phyloP scores from a whole-genome alignment of 208 protist genomes.

The Herpetomonas muscarum region DNA sequence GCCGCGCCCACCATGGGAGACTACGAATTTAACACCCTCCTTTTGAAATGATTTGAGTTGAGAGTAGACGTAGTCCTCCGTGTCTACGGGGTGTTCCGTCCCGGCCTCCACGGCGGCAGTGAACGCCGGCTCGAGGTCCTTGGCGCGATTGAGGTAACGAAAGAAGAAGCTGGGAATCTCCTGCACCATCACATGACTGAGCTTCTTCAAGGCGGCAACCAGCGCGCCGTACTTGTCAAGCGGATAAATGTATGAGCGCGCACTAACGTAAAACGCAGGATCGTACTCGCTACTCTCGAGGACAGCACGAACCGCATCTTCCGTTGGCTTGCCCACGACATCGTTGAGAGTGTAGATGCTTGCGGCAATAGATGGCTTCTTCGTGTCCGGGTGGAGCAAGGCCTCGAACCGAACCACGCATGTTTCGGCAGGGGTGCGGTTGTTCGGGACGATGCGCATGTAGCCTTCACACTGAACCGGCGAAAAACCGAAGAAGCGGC shows the following conservation, averaged over 20 bases:
- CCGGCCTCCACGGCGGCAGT: constrained; percentile 27
- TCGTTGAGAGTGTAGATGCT: constrained; percentile 25
- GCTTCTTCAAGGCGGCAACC: constrained; percentile 27
- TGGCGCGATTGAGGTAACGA: constrained; percentile 42
- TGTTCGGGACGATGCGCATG: constrained; percentile 38
- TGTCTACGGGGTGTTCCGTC: constrained; percentile 26
- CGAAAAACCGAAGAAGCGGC: constrained; percentile 52
- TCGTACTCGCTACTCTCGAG: constrained; percentile 41
- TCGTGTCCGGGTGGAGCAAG: constrained; percentile 40
- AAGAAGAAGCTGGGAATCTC: constrained; percentile 82
- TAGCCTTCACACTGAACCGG: constrained; percentile 66
- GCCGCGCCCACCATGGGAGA: constrained; percentile 73
- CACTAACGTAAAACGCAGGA: constrained; percentile 47
- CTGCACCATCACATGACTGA: constrained; percentile 37
- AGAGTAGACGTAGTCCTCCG: constrained; percentile 56
- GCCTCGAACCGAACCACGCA: constrained; percentile 74
- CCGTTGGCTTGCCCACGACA: constrained; percentile 14
- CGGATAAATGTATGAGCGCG: constrained; percentile 61
- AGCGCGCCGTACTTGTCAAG: constrained; percentile 53
- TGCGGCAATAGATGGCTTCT: constrained; percentile 21
- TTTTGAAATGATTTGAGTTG: constrained; percentile 81
- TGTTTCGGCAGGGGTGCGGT: constrained; percentile 18
- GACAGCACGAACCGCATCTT: constrained; percentile 20
- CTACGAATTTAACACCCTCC: constrained; percentile 73
- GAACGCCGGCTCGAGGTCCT: constrained; percentile 32